A percentile compares a stretch with the other conserved stretches of the same genome.
Conservation (phyloP, 2,329 filamentous ascomycete species). For the Nectriaceae sp. region DNA sequence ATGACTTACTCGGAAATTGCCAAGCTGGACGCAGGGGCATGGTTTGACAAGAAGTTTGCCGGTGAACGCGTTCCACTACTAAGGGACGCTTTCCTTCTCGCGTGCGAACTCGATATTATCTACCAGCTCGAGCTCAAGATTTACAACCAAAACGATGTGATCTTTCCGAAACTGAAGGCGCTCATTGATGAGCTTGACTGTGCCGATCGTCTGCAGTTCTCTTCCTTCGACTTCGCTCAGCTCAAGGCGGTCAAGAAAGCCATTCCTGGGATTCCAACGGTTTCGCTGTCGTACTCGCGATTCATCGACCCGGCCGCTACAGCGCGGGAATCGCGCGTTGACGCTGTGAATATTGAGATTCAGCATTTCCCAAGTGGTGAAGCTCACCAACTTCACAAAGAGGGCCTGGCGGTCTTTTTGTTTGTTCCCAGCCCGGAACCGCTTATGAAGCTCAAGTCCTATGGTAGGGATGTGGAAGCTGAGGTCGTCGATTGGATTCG, state of each 20-base stretch:
- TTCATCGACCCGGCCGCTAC: conserved; percentile 8
- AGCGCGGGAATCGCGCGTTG: conserved; percentile 7
- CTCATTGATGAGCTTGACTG: conserved; percentile 11
- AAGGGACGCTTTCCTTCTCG: conserved; percentile 6
- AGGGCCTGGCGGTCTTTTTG: conserved; percentile 8
- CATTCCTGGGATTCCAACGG: conserved; percentile 8
- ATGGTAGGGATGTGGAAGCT: conserved; percentile 10
- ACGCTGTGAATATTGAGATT: conserved; percentile 10
- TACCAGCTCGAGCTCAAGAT: conserved; percentile 13
- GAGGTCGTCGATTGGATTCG: conserved; percentile 8
- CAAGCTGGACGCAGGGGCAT: conserved; percentile 8
- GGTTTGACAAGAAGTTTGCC: conserved; percentile 8
- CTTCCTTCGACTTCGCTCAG: conserved; percentile 12
- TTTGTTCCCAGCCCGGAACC: conserved; percentile 1
- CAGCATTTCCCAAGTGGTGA: conserved; percentile 11
- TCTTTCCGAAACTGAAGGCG: conserved; percentile 6
- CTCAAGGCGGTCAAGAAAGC: conserved; percentile 8
- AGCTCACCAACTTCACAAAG: conserved; percentile 5
- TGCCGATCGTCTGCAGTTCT: conserved; percentile 10
- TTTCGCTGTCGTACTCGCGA: conserved; percentile 8
- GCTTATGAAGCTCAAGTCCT: conserved; percentile 5
- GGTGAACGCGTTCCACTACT: conserved; percentile 8
- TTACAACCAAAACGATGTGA: conserved; percentile 7
- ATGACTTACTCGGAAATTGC: conserved; percentile 9
- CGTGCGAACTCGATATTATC: conserved; percentile 7